Evolutionary conservation across 2,329 filamentous ascomycete genomes (phyloP).

Genomic region (Clonostachys rhizophaga): DNA sequence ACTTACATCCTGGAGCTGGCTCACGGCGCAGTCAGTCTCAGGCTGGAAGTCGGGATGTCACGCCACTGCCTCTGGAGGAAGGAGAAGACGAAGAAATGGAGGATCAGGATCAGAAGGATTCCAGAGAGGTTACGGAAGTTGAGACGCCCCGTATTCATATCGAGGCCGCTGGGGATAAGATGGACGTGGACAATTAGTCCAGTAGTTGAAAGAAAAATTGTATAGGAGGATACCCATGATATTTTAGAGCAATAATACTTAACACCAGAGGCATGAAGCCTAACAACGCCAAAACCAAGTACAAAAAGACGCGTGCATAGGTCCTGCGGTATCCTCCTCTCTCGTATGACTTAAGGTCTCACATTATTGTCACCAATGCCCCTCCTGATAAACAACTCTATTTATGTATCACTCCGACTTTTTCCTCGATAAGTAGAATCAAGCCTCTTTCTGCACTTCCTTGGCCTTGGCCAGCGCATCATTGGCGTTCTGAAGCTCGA

Average conservation of each 20-base stretch:
- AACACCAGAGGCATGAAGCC: too few relatives aligned
- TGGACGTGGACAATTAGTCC: slow-evolving; percentile 54
- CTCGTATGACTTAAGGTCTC: too few relatives aligned
- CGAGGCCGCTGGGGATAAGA: slow-evolving; percentile 47
- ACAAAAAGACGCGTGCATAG: too few relatives aligned
- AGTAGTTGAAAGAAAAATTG: background rate
- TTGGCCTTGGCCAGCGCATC: slow-evolving; percentile 46
- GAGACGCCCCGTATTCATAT: slow-evolving; percentile 39
- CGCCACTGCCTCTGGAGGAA: slow-evolving; percentile 17
- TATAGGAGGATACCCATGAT: background rate
- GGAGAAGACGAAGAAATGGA: slow-evolving; percentile 57
- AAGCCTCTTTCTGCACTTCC: slow-evolving; percentile 11
- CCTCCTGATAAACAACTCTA: too few relatives aligned
- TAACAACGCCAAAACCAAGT: too few relatives aligned
- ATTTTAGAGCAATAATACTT: too few relatives aligned
- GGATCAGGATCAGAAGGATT: slow-evolving; percentile 38
- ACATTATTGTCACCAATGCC: too few relatives aligned
- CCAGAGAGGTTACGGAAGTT: slow-evolving; percentile 21
- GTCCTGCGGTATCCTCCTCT: too few relatives aligned
- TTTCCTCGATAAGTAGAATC: too few relatives aligned
- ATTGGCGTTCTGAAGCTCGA: slow-evolving; percentile 50
- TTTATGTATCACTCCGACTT: too few relatives aligned
- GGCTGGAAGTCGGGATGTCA: slow-evolving; percentile 8
- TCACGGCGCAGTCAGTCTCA: slow-evolving; percentile 16
- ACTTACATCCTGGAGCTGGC: slow-evolving; percentile 1